Evolutionary conservation across 106 monocot species (phyloP), one percentile per base, ranked within the genome.

Genomic region (Iris macrosiphon): DNA sequence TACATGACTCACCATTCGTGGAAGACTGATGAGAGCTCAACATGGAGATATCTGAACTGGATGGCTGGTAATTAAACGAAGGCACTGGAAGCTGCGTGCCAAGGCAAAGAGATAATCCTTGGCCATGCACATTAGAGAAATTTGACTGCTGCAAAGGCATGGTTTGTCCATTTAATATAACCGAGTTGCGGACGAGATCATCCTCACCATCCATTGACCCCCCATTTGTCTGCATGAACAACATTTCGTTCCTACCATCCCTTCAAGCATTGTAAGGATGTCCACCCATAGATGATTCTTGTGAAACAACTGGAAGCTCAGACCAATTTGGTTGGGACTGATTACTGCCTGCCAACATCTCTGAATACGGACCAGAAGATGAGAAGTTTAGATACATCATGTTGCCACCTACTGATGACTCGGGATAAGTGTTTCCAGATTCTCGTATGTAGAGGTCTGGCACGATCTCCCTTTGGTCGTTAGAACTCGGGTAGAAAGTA

Each of bases 51-150:
- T 81, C 82, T 4, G 46, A 47, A n/a, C n/a, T n/a, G n/a, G n/a
- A n/a, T 32, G 72, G 60, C 12, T 45, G 67, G 45, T 75, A 93
- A 19, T 78, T 77, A 45, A 86, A 77, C 7, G 78, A 62, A 27
- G 82, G 61, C 29, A 75, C 61, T 2, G 75, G 90, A 43, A 90
- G 72, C 49, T 98, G 86, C 11, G 82, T 80, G 59, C 96, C 45
- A 2, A 98, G 90, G 62, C 86, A 86, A 13, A 90, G 80, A 30
- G 96, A 98, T 34, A 90, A 69, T 21, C 95, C 95, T 48, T 86
- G 89, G 4, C 76, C 75, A 49, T 75, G 77, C 19, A 77, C 73
- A 22, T 50, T 51, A 28, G 84, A 57, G 64, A 65, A 31, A 66
- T 69, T 70, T 49, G 79, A 70, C 8, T 72, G 73, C 32, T 76